phyloP scores from a whole-genome alignment of 768 basidiomycete species.

The Clitopilus hobsonii region DNA sequence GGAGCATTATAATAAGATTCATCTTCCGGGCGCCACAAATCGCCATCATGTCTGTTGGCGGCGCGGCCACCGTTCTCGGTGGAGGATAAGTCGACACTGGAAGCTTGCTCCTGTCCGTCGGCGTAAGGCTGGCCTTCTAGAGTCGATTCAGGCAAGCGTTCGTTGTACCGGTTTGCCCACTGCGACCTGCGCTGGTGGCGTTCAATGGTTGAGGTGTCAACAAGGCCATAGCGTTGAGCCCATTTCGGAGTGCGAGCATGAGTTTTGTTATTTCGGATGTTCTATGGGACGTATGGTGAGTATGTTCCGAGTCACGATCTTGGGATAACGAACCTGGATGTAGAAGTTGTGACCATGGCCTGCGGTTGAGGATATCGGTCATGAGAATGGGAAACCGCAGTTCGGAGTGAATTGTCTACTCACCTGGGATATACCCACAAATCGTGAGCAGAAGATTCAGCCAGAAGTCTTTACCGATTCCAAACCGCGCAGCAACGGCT shows the following conservation, averaged over 20 bases:
- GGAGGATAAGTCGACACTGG: constrained; percentile 34
- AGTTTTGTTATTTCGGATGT: constrained; percentile 94
- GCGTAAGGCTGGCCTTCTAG: constrained; percentile 69
- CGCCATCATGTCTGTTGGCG: constrained; percentile 40
- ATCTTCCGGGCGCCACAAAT: constrained; percentile 72
- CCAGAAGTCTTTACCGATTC: constrained; percentile 88
- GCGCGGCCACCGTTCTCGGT: constrained; percentile 24
- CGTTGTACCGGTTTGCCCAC: constrained; percentile 86
- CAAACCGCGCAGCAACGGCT: constrained; percentile 94
- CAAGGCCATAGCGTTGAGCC: constrained; percentile 86
- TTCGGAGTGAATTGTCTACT: constrained; percentile 23
- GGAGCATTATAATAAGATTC: constrained; percentile 65
- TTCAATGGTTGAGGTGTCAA: constrained; percentile 72
- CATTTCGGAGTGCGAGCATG: constrained; percentile 93
- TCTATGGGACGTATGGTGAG: constrained; percentile 40
- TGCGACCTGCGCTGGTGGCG: constrained; percentile 78
- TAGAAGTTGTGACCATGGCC: constrained; percentile 94
- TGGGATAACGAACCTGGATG: constrained; percentile 56
- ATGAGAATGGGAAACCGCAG: constrained; percentile 4
- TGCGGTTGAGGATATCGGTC: constrained; percentile 18
- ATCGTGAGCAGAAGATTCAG: constrained; percentile 86
- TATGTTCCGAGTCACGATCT: background rate
- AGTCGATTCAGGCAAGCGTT: constrained; percentile 66
- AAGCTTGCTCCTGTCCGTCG: constrained; percentile 68
- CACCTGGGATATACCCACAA: constrained; percentile 87